Conservation (phyloP, 768 basidiomycete genomes). For the Phaffia australis region DNA sequence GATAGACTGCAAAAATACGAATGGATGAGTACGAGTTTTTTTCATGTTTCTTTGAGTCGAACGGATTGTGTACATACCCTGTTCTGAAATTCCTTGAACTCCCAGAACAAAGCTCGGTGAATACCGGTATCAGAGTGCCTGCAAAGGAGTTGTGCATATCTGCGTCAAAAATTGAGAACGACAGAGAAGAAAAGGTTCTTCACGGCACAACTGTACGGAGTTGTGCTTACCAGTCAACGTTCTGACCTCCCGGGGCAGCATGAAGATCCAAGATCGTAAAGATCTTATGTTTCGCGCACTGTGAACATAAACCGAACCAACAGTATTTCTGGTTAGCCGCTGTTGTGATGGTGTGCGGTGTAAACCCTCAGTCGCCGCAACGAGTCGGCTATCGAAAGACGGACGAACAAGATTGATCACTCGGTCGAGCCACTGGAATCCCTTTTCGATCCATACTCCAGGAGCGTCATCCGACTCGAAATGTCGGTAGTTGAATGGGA, state of each 20-base stretch:
- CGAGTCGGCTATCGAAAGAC: neutral
- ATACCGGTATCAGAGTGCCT: slow-evolving; percentile 12
- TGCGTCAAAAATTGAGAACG: neutral
- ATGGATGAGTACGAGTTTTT: too few relatives aligned
- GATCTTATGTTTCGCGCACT: slow-evolving; percentile 62
- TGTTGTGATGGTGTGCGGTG: too few relatives aligned
- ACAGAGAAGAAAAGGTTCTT: neutral
- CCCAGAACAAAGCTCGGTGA: slow-evolving; percentile 1
- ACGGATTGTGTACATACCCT: too few relatives aligned
- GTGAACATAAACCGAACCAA: too few relatives aligned
- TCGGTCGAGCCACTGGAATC: slow-evolving; percentile 75
- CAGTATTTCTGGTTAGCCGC: too few relatives aligned
- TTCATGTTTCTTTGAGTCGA: too few relatives aligned
- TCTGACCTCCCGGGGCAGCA: slow-evolving; percentile 44
- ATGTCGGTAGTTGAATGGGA: slow-evolving; percentile 63
- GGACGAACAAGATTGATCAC: slow-evolving; percentile 48
- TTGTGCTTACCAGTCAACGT: slow-evolving; percentile 46
- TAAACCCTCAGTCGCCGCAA: neutral
- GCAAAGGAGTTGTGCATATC: too few relatives aligned
- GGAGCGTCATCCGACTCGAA: slow-evolving; percentile 47
- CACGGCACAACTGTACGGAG: slow-evolving; percentile 1
- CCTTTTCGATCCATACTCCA: slow-evolving; percentile 54
- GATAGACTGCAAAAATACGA: too few relatives aligned
- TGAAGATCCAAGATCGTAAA: slow-evolving; percentile 71
- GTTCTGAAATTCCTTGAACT: slow-evolving; percentile 7